Conservation (phyloP, 169 alveolate species). For the Plasmodium coatneyi region DNA sequence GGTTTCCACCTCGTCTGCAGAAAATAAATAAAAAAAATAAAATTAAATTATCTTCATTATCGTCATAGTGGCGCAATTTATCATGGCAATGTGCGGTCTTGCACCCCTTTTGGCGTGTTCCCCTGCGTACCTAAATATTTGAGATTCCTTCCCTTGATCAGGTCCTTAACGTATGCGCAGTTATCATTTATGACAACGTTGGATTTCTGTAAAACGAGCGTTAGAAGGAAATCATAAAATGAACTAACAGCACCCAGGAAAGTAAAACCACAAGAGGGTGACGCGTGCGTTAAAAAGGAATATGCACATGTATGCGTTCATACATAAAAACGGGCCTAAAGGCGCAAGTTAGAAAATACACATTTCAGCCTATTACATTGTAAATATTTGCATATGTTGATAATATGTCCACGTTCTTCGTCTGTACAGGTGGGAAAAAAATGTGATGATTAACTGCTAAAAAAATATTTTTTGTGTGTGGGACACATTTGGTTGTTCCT, state of each 20-base stretch:
- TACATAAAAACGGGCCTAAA: background rate
- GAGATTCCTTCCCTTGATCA: conserved; percentile 51
- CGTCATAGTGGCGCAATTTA: background rate
- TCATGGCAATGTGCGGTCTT: background rate
- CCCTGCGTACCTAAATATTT: conserved; percentile 60
- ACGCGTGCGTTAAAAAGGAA: background rate
- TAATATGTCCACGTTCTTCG: conserved; percentile 7
- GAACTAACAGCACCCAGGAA: background rate
- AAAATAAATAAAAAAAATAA: background rate
- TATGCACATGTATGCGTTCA: background rate
- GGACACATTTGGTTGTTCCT: conserved; percentile 1
- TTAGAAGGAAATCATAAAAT: background rate
- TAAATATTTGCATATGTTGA: conserved; percentile 12
- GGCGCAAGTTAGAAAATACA: background rate
- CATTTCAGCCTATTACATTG: conserved; percentile 25
- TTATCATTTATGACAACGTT: conserved; percentile 29
- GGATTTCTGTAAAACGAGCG: conserved; percentile 10
- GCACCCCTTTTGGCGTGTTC: background rate
- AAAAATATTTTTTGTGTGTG: background rate
- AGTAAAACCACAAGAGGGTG: background rate
- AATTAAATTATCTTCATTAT: background rate
- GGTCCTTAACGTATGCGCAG: conserved; percentile 32
- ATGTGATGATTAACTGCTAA: background rate
- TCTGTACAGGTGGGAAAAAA: conserved; percentile 19
- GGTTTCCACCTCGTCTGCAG: conserved; percentile 40